Evolutionary conservation across 352 stramenopile species (phyloP).

Genomic region (Blastocystis sp.): DNA sequence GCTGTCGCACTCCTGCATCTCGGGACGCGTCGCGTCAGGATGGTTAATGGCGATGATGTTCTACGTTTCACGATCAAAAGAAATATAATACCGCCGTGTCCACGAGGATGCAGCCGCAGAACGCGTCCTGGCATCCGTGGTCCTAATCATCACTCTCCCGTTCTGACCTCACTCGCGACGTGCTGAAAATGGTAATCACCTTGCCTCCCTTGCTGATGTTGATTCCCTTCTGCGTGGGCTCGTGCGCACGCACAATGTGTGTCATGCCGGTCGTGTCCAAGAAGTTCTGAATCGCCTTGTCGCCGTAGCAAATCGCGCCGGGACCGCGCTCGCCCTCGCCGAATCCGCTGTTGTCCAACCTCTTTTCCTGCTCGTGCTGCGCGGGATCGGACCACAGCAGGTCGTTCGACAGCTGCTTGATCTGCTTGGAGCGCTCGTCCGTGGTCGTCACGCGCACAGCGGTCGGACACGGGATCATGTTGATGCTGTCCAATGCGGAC

Average conservation of each 20-base stretch:
- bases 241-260: constrained; percentile 88
- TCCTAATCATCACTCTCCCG: constrained; percentile 41
- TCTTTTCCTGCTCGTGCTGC: constrained; percentile 74
- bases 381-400: constrained; percentile 76
- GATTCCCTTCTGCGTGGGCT: constrained; percentile 87
- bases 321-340: constrained; percentile 85
- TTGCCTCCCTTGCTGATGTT: constrained; percentile 84
- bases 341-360: constrained; percentile 79
- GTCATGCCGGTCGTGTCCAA: constrained; percentile 81
- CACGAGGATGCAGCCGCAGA: constrained; percentile 73
- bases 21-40: constrained; percentile 23
- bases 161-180: constrained; percentile 53
- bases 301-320: constrained; percentile 87
- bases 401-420: constrained; percentile 68
- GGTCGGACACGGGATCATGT: constrained; percentile 55
- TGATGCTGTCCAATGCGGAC: constrained; percentile 42
- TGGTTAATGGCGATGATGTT: constrained; percentile 73
- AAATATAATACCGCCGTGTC: constrained; percentile 30
- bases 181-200: constrained; percentile 76
- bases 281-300: constrained; percentile 86
- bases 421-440: constrained; percentile 37
- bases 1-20: background rate
- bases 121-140: constrained; percentile 73
- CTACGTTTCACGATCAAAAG: background rate
- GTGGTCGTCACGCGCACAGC: constrained; percentile 24